These are phyloP conservation scores for Draba incana DNA, from an alignment of 345 rosid species.

Conservation along the genomic window DNA sequence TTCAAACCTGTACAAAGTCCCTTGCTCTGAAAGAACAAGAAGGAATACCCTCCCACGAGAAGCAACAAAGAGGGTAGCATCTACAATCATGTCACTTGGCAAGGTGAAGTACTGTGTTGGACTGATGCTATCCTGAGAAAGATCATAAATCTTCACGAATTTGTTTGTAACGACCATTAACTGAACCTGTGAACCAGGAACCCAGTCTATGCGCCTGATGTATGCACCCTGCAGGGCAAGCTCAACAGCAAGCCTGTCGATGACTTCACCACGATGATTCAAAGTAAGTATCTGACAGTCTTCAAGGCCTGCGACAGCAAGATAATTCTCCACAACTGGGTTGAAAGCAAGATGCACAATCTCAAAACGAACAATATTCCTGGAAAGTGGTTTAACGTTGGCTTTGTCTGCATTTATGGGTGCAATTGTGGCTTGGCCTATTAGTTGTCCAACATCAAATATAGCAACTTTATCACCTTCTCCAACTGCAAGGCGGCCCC, in stretches of 20 bases:
- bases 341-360: constrained; percentile 91
- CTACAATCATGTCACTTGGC: constrained; percentile 81
- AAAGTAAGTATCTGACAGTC: constrained; percentile 93
- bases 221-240: constrained; percentile 97
- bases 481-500: constrained; percentile 99
- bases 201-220: constrained; percentile 89
- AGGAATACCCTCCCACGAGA: constrained; percentile 83
- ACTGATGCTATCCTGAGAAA: constrained; percentile 94
- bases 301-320: constrained; percentile 97
- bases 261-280: constrained; percentile 95
- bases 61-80: constrained; percentile 81
- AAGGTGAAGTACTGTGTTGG: constrained; percentile 91
- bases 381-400: constrained; percentile 93
- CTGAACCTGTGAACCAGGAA: constrained; percentile 94
- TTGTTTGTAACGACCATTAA: constrained; percentile 86
- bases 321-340: constrained; percentile 81
- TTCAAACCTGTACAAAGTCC: constrained; percentile 77
- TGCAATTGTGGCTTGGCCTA: constrained; percentile 87
- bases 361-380: constrained; percentile 94
- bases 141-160: constrained; percentile 93
- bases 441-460: constrained; percentile 89
- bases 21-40: constrained; percentile 84
- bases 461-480: constrained; percentile 99
- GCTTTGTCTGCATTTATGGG: constrained; percentile 96
- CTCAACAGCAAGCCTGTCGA: constrained; percentile 93